A percentile compares a stretch with the other conserved stretches of the same genome.
Evolutionary conservation across 139 green algal species (phyloP).

Genomic region (Chlorella sp.): DNA sequence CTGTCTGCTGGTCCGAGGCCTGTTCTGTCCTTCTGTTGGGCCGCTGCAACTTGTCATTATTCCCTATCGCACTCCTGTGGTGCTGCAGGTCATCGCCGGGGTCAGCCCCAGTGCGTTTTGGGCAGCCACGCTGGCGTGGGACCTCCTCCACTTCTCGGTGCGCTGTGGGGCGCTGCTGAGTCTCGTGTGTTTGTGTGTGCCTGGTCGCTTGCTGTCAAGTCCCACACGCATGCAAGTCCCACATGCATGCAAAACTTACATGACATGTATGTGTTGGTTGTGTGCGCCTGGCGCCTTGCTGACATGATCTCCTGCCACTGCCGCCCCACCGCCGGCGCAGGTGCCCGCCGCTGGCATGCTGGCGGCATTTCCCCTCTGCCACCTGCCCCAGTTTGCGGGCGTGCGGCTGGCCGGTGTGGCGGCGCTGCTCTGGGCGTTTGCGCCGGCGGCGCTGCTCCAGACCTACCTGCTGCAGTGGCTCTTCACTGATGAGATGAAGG

Average conservation of each 20-base stretch:
- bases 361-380: constrained; percentile 24
- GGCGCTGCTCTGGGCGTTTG: constrained; percentile 57
- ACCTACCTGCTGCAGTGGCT: constrained; percentile 67
- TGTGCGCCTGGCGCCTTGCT: too few relatives aligned
- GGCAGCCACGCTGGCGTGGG: constrained; percentile 58
- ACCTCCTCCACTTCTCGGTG: constrained; percentile 52
- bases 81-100: constrained; percentile 57
- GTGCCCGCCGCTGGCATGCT: constrained; percentile 31
- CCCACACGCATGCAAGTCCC: too few relatives aligned
- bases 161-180: too few relatives aligned
- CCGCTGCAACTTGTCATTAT: too few relatives aligned
- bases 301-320: constrained; percentile 20
- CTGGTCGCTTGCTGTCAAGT: too few relatives aligned
- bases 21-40: too few relatives aligned
- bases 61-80: too few relatives aligned
- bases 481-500: too few relatives aligned
- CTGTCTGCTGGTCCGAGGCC: too few relatives aligned
- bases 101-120: constrained; percentile 60
- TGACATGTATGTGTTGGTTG: constrained; percentile 32
- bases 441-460: constrained; percentile 45
- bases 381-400: constrained; percentile 53
- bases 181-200: neutral
- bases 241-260: too few relatives aligned
- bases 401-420: constrained; percentile 50
- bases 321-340: neutral